phyloP scores from a whole-genome alignment of 176 grass and related monocot genomes.

The Oryza rufipogon region DNA sequence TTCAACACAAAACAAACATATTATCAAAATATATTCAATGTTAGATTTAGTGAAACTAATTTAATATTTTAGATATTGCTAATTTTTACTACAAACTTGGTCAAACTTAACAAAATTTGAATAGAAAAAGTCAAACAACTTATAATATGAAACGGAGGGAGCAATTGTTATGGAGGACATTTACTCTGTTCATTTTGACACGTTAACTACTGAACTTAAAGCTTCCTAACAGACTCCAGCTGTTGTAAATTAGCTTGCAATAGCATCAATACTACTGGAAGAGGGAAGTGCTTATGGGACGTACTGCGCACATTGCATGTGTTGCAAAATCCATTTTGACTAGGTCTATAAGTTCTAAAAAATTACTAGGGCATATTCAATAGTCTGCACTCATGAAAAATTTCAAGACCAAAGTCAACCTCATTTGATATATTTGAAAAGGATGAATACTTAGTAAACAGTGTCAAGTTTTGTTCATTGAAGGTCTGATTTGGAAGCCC shows the following conservation, averaged over 20 bases:
- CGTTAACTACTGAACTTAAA: not conserved
- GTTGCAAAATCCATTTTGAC: not conserved
- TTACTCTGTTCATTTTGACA: not conserved
- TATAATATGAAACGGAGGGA: too few species aligned
- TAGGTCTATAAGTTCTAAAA: not conserved
- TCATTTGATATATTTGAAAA: not conserved
- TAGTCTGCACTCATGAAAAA: not conserved
- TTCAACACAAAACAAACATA: too few species aligned
- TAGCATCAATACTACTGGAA: not conserved
- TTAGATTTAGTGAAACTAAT: too few species aligned
- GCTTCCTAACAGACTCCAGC: not conserved
- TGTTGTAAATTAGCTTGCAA: slow-evolving; percentile 11
- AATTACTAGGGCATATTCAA: not conserved
- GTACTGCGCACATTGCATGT: not conserved
- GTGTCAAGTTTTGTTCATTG: too few species aligned
- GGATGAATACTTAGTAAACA: not conserved
- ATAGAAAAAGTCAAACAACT: too few species aligned
- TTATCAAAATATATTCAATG: too few species aligned
- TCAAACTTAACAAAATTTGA: too few species aligned
- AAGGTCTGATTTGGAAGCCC: not conserved
- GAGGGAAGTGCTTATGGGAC: not conserved
- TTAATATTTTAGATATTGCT: too few species aligned
- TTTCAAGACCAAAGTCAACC: not conserved
- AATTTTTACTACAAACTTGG: too few species aligned
- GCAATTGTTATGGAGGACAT: not conserved